Percentiles rank a stretch among this genome's conserved stretches.
These are phyloP conservation scores for Ogataea pignaliae DNA, from an alignment of 805 yeast genomes.

Conservation along the genomic window DNA sequence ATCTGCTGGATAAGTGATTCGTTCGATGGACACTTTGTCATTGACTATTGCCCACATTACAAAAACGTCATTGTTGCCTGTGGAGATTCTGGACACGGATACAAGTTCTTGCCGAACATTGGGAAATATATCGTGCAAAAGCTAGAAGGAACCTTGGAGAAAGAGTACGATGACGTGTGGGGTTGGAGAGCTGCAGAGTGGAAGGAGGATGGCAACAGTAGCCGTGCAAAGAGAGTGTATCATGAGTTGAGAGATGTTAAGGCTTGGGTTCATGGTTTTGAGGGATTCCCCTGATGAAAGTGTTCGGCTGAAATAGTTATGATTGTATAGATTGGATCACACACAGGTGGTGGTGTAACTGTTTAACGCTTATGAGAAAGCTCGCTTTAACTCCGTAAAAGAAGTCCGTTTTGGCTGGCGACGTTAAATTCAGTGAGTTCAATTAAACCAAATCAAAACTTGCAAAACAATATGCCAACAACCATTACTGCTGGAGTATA, in stretches of 20 bases:
- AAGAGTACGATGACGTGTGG: constrained; percentile 26
- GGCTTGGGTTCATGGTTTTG: too few species aligned
- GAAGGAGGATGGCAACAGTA: background rate
- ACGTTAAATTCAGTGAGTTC: too few species aligned
- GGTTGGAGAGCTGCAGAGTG: constrained; percentile 24
- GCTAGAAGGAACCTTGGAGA: constrained; percentile 25
- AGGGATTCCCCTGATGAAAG: too few species aligned
- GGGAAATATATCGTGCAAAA: constrained; percentile 36
- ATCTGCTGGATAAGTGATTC: constrained; percentile 37
- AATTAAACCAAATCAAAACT: too few species aligned
- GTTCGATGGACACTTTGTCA: constrained; percentile 33
- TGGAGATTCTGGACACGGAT: constrained; percentile 45
- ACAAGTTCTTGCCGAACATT: constrained; percentile 40
- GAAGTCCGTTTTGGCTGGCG: too few species aligned
- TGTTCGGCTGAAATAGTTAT: too few species aligned
- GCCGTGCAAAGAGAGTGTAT: constrained; percentile 1
- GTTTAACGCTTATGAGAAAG: too few species aligned
- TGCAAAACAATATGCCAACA: too few species aligned
- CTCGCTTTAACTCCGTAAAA: too few species aligned
- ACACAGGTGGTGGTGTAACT: too few species aligned
- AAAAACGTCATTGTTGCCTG: constrained; percentile 33
- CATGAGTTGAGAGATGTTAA: background rate
- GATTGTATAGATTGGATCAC: too few species aligned
- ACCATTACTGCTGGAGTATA: too few species aligned
- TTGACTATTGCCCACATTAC: constrained; percentile 32